Base-by-base conservation (phyloP, 805 yeast species). In the Cyberlindnera sargentensis region DNA sequence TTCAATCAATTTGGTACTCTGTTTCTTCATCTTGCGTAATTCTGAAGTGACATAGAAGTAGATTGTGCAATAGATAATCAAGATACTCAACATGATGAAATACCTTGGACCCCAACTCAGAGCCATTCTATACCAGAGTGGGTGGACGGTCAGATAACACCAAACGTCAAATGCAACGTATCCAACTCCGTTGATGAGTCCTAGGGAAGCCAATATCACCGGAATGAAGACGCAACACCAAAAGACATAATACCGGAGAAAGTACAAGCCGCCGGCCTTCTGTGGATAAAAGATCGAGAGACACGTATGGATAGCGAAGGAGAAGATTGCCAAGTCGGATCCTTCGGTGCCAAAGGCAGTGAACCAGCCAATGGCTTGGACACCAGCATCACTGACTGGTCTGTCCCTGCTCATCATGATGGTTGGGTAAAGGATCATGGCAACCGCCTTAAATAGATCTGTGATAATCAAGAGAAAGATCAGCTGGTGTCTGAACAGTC, bases 31-130 rank as follows among this genome's bases (percentile, higher is more conserved):
- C 26, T 38, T 48, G 25, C 47, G 45, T 26, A 57, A 38, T 54
- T 86, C 85, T 32, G 68, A 65, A 45, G 77, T 70, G 25, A 89
- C 91, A 56, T 83, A 85, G 47, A 76, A 63, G 61, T 89, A 89
- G 41, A 89, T 81, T 33, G 82, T 69, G 40, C 76, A 66, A 61
- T 89, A 89, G 37, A 87, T 76, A 4, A 70, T 60, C 31, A 85
- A 55, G 49, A 90, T 84, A 26, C 73, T 56, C 8, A 84, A 57
- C 46, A 84, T 73, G 43, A 89, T 75, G 45, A 76, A 62, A 58
- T 79, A 88, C 40, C 96, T 70, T 9, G 95, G 89, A 2, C 79
- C 80, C 95, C 95, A 90, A 50, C 88, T 76, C 40, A 89, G 64
- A 2, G 70, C 88, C 34, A 83, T 57, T 45, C 87, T 68, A 58